phyloP scores from a whole-genome alignment of 495 filamentous ascomycete species.

The Aspergillus sclerotiicarbonarius region DNA sequence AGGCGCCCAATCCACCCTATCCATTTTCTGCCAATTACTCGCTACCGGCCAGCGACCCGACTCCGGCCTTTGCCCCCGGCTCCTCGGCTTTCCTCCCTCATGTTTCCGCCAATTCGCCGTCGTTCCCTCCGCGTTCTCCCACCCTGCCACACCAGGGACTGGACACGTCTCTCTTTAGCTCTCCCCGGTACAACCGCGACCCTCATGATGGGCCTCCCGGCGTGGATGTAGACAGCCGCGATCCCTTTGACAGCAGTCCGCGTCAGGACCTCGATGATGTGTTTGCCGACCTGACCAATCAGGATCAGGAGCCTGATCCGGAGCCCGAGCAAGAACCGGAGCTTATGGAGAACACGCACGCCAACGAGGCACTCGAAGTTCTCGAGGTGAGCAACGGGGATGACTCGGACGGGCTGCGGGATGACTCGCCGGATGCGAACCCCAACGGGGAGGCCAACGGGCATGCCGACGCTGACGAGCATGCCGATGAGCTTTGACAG shows the following conservation, averaged over 20 bases:
- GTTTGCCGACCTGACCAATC: constrained; percentile 48
- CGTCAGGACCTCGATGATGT: constrained; percentile 46
- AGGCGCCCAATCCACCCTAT: constrained; percentile 32
- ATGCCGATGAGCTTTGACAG: constrained; percentile 12
- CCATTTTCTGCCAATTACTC: constrained; percentile 45
- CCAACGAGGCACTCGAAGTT: constrained; percentile 45
- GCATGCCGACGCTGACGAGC: constrained; percentile 11
- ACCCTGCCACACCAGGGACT: constrained; percentile 33
- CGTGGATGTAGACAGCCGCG: constrained; percentile 24
- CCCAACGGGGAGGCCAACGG: constrained; percentile 16
- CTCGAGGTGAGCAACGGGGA: constrained; percentile 43
- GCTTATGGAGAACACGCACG: constrained; percentile 47
- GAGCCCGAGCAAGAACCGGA: constrained; percentile 26
- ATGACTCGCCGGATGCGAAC: constrained; percentile 14
- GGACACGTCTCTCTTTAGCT: constrained; percentile 42
- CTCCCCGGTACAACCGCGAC: constrained; percentile 37
- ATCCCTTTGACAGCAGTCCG: constrained; percentile 41
- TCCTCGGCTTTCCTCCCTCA: constrained; percentile 45
- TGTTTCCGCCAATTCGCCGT: constrained; percentile 34
- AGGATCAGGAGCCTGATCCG: constrained; percentile 38
- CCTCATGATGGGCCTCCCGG: constrained; percentile 20
- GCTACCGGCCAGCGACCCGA: constrained; percentile 36
- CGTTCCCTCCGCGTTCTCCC: constrained; percentile 43
- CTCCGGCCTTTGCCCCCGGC: constrained; percentile 39
- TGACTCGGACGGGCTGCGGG: constrained; percentile 18